Evolutionary conservation across 305 asterid species (phyloP), one percentile per base, ranked within the genome.

Genomic region (Vinca major): DNA sequence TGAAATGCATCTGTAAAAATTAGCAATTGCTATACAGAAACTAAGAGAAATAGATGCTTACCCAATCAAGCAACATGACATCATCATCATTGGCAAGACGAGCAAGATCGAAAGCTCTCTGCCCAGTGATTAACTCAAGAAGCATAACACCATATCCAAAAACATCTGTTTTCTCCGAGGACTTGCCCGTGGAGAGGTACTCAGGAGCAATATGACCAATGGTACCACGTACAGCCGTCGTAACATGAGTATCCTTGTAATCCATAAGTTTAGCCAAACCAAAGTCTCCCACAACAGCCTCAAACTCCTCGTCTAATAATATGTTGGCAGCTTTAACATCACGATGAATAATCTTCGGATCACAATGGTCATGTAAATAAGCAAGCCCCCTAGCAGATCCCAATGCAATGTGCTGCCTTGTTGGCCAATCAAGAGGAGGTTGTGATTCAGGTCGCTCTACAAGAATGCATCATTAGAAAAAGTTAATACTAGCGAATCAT

Each of bases 231-330:
- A 88, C 96, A 16, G 95, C 93, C 8, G 95, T 89, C 36, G 91
- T 88, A 5, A 88, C 95, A 65, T 89, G 95, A 68, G 96, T 87
- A 66, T 86, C 96, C 74, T 85, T 88, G 85, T 86, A 83, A 85
- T 89, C 95, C 93, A 89, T 85, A 73, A 90, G 90, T 77, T 83
- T 90, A 73, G 96, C 96, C 82, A 90, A 74, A 76, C 97, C 96
- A 51, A 90, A 90, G 69, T 90, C 92, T 33, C 97, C 96, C 65
- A 90, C 96, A 72, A 90, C 95, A 65, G 95, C 96, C 75, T 89
- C 96, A 68, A 81, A 89, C 69, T 83, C 90, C 78, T 86, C 89
- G 44, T 89, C 96, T 81, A 89, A 77, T 71, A 89, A 77, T 81
- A 89, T 87, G 49, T 87, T 89, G 43, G 92, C 96, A 68, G 96